Base-by-base conservation (phyloP, 1,284 basidiomycete species). In the Hymenochaete sp. region DNA sequence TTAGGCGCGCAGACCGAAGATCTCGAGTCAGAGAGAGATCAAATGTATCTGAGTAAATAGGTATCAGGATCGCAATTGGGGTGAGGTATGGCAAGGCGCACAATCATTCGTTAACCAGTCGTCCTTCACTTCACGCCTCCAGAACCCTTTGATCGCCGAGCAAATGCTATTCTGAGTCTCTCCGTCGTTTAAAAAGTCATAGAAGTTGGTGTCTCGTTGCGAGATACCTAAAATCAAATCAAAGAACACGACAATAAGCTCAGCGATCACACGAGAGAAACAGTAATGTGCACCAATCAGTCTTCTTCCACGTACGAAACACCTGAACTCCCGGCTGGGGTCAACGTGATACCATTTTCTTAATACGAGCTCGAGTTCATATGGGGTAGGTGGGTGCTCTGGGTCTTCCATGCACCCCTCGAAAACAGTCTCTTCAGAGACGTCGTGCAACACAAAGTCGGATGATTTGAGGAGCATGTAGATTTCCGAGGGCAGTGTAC, bases 391-490 rank as follows among this genome's bases (percentile, higher is more conserved):
- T 2, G 37, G 45, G 5, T 49, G 29, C 10, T 52, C 48, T 3
- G 47, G 32, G 7, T 47, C 50, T n/a, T n/a, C n/a, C 32, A 16
- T 35, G 52, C 81, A 83, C 1, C 75, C 79, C 13, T 75, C 73
- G 48, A 88, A 85, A 11, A 88, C 77, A 28, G 57, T 67, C 13
- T 68, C 68, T 4, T 67, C 57, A 52, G 72, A 73, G 3, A 95
- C 61, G 59, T 93, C 93, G 53, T 95, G 87, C 5, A 77, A 72
- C 37, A 92, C 70, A 55, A 96, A 96, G 60, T 97, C 90, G 38
- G 88, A 92, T 2, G 88, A 89, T 63, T 98, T 98, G 53, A 98
- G 73, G 0, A 96, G 67, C 37, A 97, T 72, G 62, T 97, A 98
- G 21, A 98, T 81, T 55, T 98, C 95, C 3, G 84, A 78, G 0